Base-by-base conservation (phyloP, 2,329 filamentous ascomycete genomes). In the Corinectria fuckeliana region DNA sequence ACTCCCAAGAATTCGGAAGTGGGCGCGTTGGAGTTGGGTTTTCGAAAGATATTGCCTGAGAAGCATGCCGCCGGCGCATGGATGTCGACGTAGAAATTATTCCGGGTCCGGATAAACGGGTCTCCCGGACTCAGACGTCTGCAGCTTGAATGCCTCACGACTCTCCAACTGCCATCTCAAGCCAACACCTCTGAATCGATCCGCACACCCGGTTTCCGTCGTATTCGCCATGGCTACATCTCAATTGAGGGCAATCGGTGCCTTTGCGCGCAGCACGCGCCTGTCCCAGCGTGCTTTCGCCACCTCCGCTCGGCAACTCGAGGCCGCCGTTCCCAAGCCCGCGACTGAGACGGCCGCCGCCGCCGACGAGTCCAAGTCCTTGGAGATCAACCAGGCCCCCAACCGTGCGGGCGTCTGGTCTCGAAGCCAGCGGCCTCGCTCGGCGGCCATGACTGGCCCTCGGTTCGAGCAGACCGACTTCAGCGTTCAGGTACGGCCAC, bases 391-490 rank as follows among this genome's bases (percentile, higher is more conserved):
- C 76, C 95, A 99, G 82, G 92, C 94, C 28, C 95, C 95, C 20
- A 99, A 99, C 82, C 87, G 93, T 63, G 79, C 82, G 60, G 86
- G 79, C 5, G 85, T 92, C 60, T 99, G 95, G 95, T 92, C 92
- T 62, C 81, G 87, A 73, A 96, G 88, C 80, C 95, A 99, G 84
- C 87, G 87, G 77, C 88, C 92, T 36, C 85, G 94, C 71, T 85
- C 87, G 53, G 79, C 88, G 77, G 95, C 93, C 52, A 99, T 99
- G 94, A 88, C 88, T 39, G 95, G 95, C 39, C 95, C 95, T 66
- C 85, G 94, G 69, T 99, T 99, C 73, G 95, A 99, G 83, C 94
- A 98, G 87, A 98, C 92, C 30, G 92, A 96, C 72, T 94, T 98
- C 80, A 87, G 89, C 70, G 80, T 90, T 68, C 95, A 99, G 91